Base-by-base conservation (phyloP, 148 eudicot genomes). In the Polygonum maritimum region DNA sequence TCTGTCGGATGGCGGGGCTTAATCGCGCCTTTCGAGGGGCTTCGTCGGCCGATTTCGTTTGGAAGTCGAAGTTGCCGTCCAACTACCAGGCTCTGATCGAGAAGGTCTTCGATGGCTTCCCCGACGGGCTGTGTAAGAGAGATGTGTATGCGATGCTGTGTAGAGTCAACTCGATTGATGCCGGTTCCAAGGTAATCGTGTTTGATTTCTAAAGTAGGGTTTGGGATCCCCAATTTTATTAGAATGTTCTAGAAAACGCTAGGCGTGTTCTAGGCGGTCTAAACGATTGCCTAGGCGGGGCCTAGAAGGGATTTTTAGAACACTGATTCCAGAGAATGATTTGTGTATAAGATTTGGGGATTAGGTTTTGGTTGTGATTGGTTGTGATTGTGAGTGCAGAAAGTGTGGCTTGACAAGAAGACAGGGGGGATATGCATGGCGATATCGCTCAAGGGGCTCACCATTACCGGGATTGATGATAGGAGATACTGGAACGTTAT, bases 41-140 rank as follows among this genome's bases (percentile, higher is more conserved):
- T 75, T 86, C 94, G 1, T 87, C 89, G 13, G 97, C 97, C 18
- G 92, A 92, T 85, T 90, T 90, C 76, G 94, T 92, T 12, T 92
- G 97, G 97, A 91, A 88, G 12, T 82, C 91, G 5, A 92, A 92
- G 51, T 80, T 92, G 81, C 97, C 97, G 51, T 33, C 79, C 16
- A 88, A 87, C 83, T 90, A 88, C 73, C 80, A 75, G 0, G 81
- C 83, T 47, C 52, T 92, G 38, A 18, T 88, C 65, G 72, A 63
- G 21, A 84, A 84, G 67, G 84, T 93, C 1, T 85, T 84, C 76
- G 83, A 69, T 77, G 81, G 81, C 39, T 70, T 26, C 40, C 69
- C 82, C 2, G 69, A 41, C 40, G 63, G 75, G 76, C 74, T 83
- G 73, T 89, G 90, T 62, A 91, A 88, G 80, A 91, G 75, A 81